Percentiles rank a stretch among this genome's conserved stretches.
These are phyloP conservation scores for Schizosaccharomyces japonicus DNA, from an alignment of 805 yeast species.

Conservation along the genomic window DNA sequence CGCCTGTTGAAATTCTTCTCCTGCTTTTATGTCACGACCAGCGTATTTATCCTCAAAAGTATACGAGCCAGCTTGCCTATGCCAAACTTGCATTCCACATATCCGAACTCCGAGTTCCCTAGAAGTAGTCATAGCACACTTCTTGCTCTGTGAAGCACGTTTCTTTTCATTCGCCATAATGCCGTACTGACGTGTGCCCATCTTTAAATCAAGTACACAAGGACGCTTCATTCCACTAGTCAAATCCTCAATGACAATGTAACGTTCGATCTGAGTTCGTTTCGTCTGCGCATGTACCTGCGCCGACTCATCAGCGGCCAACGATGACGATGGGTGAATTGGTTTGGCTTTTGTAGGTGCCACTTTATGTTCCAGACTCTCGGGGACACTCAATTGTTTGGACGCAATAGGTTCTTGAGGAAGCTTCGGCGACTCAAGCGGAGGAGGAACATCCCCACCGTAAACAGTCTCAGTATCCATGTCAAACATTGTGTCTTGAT, in stretches of 20 bases:
- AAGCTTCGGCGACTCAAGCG: too few species aligned
- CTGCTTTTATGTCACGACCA: slow-evolving; percentile 54
- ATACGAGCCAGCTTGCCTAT: slow-evolving; percentile 22
- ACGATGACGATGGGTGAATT: too few species aligned
- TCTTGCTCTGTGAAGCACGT: slow-evolving; percentile 52
- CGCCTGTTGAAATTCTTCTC: slow-evolving; percentile 54
- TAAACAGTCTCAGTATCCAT: slow-evolving; percentile 1
- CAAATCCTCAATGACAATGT: slow-evolving; percentile 69
- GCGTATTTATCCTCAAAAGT: slow-evolving; percentile 72
- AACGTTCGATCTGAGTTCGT: slow-evolving; percentile 40
- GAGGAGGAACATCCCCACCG: not conserved
- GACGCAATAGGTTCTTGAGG: too few species aligned
- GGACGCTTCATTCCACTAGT: slow-evolving; percentile 65
- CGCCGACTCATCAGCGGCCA: too few species aligned
- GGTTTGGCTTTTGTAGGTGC: too few species aligned
- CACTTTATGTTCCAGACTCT: too few species aligned
- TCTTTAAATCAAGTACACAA: slow-evolving; percentile 79
- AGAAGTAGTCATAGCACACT: slow-evolving; percentile 65
- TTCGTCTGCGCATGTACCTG: too few species aligned
- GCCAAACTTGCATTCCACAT: slow-evolving; percentile 86
- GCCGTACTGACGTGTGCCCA: slow-evolving; percentile 98
- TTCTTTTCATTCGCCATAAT: slow-evolving; percentile 62
- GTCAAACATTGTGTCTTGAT: not conserved
- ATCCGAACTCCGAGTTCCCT: slow-evolving; percentile 66
- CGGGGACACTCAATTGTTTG: too few species aligned